These are phyloP conservation scores for Scleroderma citrinum DNA, from an alignment of 768 basidiomycete genomes.

Conservation along the genomic window DNA sequence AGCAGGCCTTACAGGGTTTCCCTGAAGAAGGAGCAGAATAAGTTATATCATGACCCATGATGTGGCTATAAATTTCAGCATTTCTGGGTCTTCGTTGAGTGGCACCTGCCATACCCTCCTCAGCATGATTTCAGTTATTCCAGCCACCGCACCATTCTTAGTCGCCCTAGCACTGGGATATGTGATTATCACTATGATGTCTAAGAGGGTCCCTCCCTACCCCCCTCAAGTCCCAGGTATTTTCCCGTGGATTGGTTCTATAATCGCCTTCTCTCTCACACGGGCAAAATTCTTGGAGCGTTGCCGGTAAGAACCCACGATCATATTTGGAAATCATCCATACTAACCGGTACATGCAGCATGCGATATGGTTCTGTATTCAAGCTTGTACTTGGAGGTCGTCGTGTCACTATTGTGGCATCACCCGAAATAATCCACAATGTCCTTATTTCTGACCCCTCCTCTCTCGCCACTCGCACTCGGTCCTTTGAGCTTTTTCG, in stretches of 20 bases:
- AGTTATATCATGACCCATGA: no score
- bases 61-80: no score
- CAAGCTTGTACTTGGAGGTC: slow-evolving; percentile 13
- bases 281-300: slow-evolving; percentile 10
- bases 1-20: no score
- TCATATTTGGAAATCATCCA: no score
- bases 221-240: slow-evolving; percentile 8
- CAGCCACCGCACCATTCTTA: not conserved
- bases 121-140: no score
- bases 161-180: not conserved
- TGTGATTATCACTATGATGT: not conserved
- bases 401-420: slow-evolving; percentile 12
- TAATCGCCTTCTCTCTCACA: slow-evolving; percentile 8
- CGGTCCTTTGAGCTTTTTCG: slow-evolving; percentile 9
- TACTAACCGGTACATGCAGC: no score
- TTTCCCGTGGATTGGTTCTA: slow-evolving; percentile 14
- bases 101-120: no score
- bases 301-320: slow-evolving; percentile 14
- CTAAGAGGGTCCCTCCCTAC: not conserved
- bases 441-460: slow-evolving; percentile 1
- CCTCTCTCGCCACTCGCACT: slow-evolving; percentile 8
- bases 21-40: no score
- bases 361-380: slow-evolving; percentile 12
- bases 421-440: slow-evolving; percentile 10
- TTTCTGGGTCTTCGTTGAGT: no score